Conservation (phyloP, 2,329 filamentous ascomycete genomes). For the Aspergillus fischeri region DNA sequence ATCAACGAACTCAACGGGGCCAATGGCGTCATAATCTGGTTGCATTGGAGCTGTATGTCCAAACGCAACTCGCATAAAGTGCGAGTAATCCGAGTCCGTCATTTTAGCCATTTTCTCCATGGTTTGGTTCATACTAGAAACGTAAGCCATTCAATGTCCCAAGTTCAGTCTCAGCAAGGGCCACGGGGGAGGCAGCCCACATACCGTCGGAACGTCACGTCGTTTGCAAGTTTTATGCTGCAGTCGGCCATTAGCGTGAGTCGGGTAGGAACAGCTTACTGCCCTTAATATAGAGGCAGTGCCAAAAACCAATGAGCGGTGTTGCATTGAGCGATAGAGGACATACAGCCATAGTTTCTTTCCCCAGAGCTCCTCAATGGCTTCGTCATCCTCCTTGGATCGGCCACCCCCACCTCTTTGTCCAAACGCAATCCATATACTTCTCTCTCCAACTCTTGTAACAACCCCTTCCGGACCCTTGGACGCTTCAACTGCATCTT, state of each 20-base stretch:
- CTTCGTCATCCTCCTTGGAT: conserved; percentile 40
- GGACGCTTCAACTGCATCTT: conserved; percentile 19
- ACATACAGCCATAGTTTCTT: conserved; percentile 62
- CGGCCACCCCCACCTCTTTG: conserved; percentile 30
- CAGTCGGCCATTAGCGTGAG: conserved; percentile 7
- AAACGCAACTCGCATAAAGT: conserved; percentile 58
- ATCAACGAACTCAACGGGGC: conserved; percentile 52
- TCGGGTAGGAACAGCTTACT: background rate
- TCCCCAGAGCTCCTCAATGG: conserved; percentile 48
- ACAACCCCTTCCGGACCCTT: conserved; percentile 45
- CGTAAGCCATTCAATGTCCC: conserved; percentile 4
- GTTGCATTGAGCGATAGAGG: background rate
- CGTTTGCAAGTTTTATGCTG: conserved; percentile 63
- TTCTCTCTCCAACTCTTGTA: conserved; percentile 41
- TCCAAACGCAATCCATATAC: conserved; percentile 44
- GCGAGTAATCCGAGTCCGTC: conserved; percentile 51
- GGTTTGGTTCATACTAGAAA: conserved; percentile 57
- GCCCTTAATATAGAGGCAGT: background rate
- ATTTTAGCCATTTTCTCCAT: conserved; percentile 58
- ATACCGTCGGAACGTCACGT: conserved; percentile 61
- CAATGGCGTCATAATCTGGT: conserved; percentile 43
- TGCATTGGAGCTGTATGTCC: conserved; percentile 54
- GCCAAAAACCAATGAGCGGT: background rate
- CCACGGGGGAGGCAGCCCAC: conserved; percentile 6
- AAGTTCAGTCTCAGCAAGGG: background rate